Percentiles rank a stretch among this genome's conserved stretches.
Conservation (phyloP, 192 early-diverging fungal species). For the Backusella luteola region DNA sequence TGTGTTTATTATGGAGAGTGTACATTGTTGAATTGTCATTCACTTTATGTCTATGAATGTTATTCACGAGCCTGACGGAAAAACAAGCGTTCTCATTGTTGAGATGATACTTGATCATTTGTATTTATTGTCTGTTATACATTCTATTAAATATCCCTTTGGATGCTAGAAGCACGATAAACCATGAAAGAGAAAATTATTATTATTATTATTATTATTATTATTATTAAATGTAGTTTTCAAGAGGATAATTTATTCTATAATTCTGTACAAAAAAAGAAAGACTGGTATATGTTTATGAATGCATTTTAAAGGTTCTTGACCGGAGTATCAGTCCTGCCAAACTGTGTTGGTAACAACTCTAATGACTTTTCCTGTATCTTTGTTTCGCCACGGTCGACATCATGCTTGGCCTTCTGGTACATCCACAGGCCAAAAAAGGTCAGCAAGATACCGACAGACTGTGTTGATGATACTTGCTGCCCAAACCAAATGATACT, state of each 20-base stretch:
- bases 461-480: constrained; percentile 64
- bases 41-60: no score
- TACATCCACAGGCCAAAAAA: constrained; percentile 86
- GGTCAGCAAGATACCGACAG: constrained; percentile 72
- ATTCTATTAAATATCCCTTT: no score
- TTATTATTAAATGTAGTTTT: not conserved
- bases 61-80: no score
- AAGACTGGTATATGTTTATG: not conserved
- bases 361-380: constrained; percentile 29
- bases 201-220: no score
- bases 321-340: not conserved
- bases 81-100: no score
- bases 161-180: no score
- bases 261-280: not conserved
- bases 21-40: no score
- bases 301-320: not conserved
- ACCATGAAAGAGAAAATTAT: no score
- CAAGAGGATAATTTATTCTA: not conserved
- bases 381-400: constrained; percentile 43
- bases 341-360: constrained; percentile 8
- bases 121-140: no score
- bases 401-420: constrained; percentile 70
- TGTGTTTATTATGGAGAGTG: no score
- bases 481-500: constrained; percentile 84
- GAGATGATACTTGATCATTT: no score